Evolutionary conservation across 1,284 basidiomycete species (phyloP), one percentile per base, ranked within the genome.

Genomic region (Trichosporon sp.): DNA sequence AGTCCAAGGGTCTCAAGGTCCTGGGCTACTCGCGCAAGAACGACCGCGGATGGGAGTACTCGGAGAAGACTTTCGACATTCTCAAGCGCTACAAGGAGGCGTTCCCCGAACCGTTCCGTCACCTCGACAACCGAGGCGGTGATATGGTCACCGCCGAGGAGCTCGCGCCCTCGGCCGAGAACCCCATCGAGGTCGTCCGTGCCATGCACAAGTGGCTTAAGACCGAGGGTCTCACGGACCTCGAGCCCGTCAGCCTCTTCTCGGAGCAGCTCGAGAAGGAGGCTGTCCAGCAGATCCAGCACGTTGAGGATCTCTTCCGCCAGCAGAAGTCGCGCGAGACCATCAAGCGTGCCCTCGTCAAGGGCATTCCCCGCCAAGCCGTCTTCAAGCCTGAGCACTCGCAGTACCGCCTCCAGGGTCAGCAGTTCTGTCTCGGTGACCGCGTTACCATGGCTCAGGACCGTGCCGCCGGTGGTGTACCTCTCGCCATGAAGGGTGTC

Each of bases 391-490:
- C 97, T 5, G 87, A 90, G 2, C 95, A 99, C 84, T 91, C 94
- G 0, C 87, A 91, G 4, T 96, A 94, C 81, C 91, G 95, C 21
- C 87, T 99, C 12, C 93, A 95, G 77, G 92, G 92, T 68, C 97
- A 99, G 83, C 86, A 85, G n/a, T 99, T 98, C 79, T 86, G 87
- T 0, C 88, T 98, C 2, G 96, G 96, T n/a, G 96, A 99, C 84
- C 89, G 97, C 12, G 95, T 98, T 48, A 91, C 92, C 35, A 96
- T 96, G 91, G 94, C 98, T 1, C 91, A 93, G 76, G 96, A 99
- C 81, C 90, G 92, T 0, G 83, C 82, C 8, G 84, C 86, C 14
- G 96, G 96, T n/a, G 90, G 91, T 31, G 94, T 99, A 0, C 95
- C 96, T 0, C 87, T 98, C 10, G 90, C 91, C 1, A 91, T 92